phyloP scores from a whole-genome alignment of 495 filamentous ascomycete genomes.

The Lentithecium fluviatile region DNA sequence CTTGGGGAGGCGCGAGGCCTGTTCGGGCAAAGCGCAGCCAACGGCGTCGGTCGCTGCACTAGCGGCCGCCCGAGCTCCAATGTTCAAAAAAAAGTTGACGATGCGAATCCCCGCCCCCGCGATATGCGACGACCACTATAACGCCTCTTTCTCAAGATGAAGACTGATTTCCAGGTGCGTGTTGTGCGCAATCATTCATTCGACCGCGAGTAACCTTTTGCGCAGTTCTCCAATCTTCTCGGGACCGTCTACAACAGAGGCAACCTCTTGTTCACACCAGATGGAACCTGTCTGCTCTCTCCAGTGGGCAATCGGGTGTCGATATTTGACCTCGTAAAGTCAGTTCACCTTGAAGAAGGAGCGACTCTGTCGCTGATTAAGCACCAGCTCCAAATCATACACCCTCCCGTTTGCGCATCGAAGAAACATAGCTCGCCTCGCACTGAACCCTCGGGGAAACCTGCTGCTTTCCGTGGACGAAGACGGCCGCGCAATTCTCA shows the following conservation, averaged over 20 bases:
- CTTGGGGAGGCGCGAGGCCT: constrained; percentile 35
- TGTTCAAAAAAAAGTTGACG: constrained; percentile 27
- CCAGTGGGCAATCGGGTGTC: constrained; percentile 95
- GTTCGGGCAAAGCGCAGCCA: constrained; percentile 33
- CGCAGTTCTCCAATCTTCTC: constrained; percentile 87
- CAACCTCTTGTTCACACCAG: constrained; percentile 93
- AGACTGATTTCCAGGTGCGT: constrained; percentile 87
- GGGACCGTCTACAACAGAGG: constrained; percentile 97
- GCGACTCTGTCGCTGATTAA: constrained; percentile 14
- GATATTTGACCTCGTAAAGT: constrained; percentile 95
- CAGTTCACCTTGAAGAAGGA: constrained; percentile 36
- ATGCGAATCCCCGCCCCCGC: constrained; percentile 16
- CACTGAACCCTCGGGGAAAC: constrained; percentile 84
- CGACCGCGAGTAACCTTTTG: too few relatives aligned
- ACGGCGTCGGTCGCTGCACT: background rate
- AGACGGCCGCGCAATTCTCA: constrained; percentile 88
- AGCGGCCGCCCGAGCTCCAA: constrained; percentile 22
- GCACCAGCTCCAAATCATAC: constrained; percentile 82
- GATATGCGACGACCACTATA: background rate
- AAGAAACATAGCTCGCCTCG: constrained; percentile 84
- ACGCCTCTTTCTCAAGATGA: constrained; percentile 59
- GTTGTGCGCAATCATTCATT: background rate
- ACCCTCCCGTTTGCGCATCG: constrained; percentile 93
- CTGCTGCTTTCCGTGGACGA: constrained; percentile 90
- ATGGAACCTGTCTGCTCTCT: constrained; percentile 93